Conservation (phyloP, 2,329 filamentous ascomycete genomes). For the Zymoseptoria tritici region DNA sequence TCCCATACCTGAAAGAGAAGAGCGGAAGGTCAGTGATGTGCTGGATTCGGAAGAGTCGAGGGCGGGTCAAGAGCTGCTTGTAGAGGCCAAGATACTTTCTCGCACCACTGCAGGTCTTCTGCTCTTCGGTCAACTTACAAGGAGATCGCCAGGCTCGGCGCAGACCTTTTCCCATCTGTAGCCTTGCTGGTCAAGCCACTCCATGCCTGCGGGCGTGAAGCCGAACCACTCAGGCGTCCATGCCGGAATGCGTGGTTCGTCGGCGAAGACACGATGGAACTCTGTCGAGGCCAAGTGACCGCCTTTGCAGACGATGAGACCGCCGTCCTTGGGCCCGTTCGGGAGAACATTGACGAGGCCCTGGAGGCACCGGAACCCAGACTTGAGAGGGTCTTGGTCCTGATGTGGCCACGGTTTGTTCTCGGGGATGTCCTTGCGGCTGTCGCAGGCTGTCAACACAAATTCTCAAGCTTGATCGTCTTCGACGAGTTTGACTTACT, state of each 20-base stretch:
- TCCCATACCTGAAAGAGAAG: slow-evolving; percentile 16
- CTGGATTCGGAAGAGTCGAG: too few relatives aligned
- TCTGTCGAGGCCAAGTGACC: slow-evolving; percentile 27
- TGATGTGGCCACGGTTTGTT: slow-evolving; percentile 43
- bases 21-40: too few relatives aligned
- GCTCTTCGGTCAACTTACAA: background rate
- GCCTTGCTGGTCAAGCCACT: slow-evolving; percentile 20
- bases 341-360: slow-evolving; percentile 43
- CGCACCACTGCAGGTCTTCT: too few relatives aligned
- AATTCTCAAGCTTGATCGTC: background rate
- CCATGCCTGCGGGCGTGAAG: slow-evolving; percentile 28
- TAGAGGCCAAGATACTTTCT: too few relatives aligned
- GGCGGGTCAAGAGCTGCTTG: too few relatives aligned
- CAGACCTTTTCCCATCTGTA: slow-evolving; percentile 22
- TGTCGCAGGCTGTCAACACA: slow-evolving; percentile 9
- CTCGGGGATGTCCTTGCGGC: slow-evolving; percentile 30
- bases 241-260: slow-evolving; percentile 26
- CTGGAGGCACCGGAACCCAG: slow-evolving; percentile 46
- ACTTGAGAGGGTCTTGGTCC: slow-evolving; percentile 39
- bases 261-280: slow-evolving; percentile 25
- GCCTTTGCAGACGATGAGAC: slow-evolving; percentile 32
- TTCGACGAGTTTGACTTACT: slow-evolving; percentile 5
- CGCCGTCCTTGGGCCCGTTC: slow-evolving; percentile 32
- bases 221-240: slow-evolving; percentile 30
- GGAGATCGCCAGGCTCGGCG: slow-evolving; percentile 22